Evolutionary conservation across 345 rosid species (phyloP).

Genomic region (Erucastrum elatum): DNA sequence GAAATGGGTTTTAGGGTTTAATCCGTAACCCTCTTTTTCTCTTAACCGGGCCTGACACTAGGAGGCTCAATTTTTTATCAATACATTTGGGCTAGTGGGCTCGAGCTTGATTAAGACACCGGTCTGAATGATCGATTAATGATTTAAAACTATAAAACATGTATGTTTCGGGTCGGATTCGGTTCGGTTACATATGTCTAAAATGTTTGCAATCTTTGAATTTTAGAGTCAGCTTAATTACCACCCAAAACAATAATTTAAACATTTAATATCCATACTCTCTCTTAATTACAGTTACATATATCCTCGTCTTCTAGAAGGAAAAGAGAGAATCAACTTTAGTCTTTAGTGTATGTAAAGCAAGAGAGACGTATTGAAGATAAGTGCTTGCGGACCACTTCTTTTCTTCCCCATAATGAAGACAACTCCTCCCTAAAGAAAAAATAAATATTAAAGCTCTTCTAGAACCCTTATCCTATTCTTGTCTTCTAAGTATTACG

Average conservation of each 20-base stretch:
- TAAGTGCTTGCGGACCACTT: conserved; percentile 37
- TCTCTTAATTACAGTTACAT: too few relatives aligned
- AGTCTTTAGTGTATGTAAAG: conserved; percentile 23
- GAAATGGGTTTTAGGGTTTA: conserved; percentile 33
- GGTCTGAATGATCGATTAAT: too few relatives aligned
- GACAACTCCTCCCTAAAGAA: conserved; percentile 9
- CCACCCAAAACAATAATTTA: too few relatives aligned
- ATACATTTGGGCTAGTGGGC: neutral
- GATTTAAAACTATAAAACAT: too few relatives aligned
- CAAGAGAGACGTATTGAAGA: conserved; percentile 2
- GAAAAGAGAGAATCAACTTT: conserved; percentile 5
- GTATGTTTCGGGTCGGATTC: too few relatives aligned
- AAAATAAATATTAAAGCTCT: conserved; percentile 15
- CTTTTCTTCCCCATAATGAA: conserved; percentile 6
- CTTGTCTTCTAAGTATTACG: neutral
- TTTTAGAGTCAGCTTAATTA: too few relatives aligned
- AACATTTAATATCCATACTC: too few relatives aligned
- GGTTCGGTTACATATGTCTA: too few relatives aligned
- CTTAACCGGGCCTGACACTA: neutral
- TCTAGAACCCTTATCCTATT: conserved; percentile 37
- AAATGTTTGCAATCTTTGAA: too few relatives aligned
- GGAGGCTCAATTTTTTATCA: neutral
- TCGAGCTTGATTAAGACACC: neutral
- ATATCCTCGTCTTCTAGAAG: conserved; percentile 12
- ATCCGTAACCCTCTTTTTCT: neutral